phyloP scores from a whole-genome alignment of 169 alveolate species.

The Plasmodium vinckei region DNA sequence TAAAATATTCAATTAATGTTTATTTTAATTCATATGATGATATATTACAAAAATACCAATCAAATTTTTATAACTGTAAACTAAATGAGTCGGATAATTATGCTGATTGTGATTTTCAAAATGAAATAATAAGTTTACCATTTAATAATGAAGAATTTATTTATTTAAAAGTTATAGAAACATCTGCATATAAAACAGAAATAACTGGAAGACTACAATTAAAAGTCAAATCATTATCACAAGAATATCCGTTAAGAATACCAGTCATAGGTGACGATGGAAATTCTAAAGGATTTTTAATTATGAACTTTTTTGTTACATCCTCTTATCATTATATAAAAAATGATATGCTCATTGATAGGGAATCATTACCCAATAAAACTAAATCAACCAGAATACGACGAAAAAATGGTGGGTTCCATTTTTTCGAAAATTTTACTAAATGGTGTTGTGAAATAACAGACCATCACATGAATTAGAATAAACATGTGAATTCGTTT shows the following conservation, averaged over 20 bases:
- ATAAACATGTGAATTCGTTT: neutral
- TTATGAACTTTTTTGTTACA: conserved; percentile 79
- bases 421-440: conserved; percentile 80
- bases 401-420: conserved; percentile 78
- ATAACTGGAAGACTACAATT: conserved; percentile 83
- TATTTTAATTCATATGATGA: conserved; percentile 83
- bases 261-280: conserved; percentile 85
- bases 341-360: conserved; percentile 76
- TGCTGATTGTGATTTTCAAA: conserved; percentile 81
- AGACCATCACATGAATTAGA: conserved; percentile 80
- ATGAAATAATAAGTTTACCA: conserved; percentile 83
- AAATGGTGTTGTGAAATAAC: conserved; percentile 88
- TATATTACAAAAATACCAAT: conserved; percentile 77
- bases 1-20: conserved; percentile 80
- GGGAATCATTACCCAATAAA: conserved; percentile 33
- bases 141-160: conserved; percentile 82
- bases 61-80: conserved; percentile 78
- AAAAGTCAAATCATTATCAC: conserved; percentile 80
- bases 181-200: conserved; percentile 78
- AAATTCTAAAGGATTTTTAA: conserved; percentile 77
- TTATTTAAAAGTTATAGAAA: conserved; percentile 81
- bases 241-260: conserved; percentile 82
- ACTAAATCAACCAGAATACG: conserved; percentile 64
- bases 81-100: conserved; percentile 58
- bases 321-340: conserved; percentile 77